A percentile compares a stretch with the other conserved stretches of the same genome.
Conservation (phyloP, 352 stramenopile species). For the Globisporangium iwayamae region DNA sequence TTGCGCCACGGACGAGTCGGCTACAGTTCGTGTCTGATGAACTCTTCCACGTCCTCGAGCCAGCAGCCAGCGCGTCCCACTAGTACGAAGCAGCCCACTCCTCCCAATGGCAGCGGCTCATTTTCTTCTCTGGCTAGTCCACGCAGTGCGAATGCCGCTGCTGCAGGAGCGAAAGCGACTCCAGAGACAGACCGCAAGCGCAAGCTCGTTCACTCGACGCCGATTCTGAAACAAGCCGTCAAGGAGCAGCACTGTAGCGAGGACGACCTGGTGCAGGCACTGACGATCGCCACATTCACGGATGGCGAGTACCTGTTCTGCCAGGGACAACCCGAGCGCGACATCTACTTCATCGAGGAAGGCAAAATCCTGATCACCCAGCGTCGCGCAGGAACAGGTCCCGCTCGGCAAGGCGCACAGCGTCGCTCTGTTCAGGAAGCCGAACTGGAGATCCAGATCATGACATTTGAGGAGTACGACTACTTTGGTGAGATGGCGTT, state of each 20-base stretch:
- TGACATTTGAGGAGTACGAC: constrained; percentile 44
- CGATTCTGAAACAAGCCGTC: constrained; percentile 45
- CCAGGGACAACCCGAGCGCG: constrained; percentile 52
- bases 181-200: constrained; percentile 39
- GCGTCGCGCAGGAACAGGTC: constrained; percentile 17
- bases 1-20: background rate
- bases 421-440: constrained; percentile 40
- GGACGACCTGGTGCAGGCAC: constrained; percentile 32
- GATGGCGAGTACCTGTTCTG: constrained; percentile 67
- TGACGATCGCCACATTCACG: constrained; percentile 30
- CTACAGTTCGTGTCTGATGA: background rate
- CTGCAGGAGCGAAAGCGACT: background rate
- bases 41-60: background rate
- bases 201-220: constrained; percentile 39
- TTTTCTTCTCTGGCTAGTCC: constrained; percentile 2
- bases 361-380: constrained; percentile 70
- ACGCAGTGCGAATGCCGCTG: background rate
- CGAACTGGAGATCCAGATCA: constrained; percentile 53
- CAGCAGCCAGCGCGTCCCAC: constrained; percentile 4
- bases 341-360: constrained; percentile 70
- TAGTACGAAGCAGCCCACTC: constrained; percentile 1
- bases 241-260: constrained; percentile 44
- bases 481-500: constrained; percentile 72
- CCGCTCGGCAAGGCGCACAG: constrained; percentile 16
- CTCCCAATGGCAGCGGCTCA: background rate